Conservation (phyloP, 2,329 filamentous ascomycete genomes). For the Claviceps sp. region DNA sequence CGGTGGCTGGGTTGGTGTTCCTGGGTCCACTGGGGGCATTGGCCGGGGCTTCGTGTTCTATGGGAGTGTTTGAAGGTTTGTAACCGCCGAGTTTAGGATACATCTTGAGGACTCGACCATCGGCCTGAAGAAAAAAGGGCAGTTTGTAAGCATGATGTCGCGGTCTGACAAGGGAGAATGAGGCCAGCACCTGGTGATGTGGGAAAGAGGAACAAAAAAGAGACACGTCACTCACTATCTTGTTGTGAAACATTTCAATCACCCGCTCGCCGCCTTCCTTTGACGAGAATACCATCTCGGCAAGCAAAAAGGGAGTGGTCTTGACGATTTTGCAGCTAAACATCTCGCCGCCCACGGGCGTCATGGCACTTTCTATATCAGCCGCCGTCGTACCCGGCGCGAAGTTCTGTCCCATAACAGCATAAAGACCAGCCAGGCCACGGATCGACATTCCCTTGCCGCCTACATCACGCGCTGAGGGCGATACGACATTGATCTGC, state of each 20-base stretch:
- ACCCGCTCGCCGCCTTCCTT: slow-evolving; percentile 61
- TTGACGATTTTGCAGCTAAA: slow-evolving; percentile 54
- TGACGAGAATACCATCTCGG: slow-evolving; percentile 62
- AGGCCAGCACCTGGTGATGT: background rate
- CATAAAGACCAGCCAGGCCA: slow-evolving; percentile 59
- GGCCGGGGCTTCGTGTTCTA: slow-evolving; percentile 14
- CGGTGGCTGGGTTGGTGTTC: slow-evolving; percentile 9
- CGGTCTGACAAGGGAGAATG: background rate
- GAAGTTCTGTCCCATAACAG: slow-evolving; percentile 69
- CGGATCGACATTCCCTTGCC: slow-evolving; percentile 51
- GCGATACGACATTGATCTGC: slow-evolving; percentile 23
- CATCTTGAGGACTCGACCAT: slow-evolving; percentile 60
- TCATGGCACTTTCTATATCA: slow-evolving; percentile 72
- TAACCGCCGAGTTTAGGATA: slow-evolving; percentile 48
- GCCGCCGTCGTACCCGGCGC: slow-evolving; percentile 68
- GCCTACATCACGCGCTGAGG: background rate
- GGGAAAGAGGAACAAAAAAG: slow-evolving; percentile 5
- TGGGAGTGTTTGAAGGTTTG: slow-evolving; percentile 12
- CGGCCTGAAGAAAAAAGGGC: slow-evolving; percentile 37
- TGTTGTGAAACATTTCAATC: slow-evolving; percentile 63
- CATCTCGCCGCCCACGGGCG: slow-evolving; percentile 57
- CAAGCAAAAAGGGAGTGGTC: slow-evolving; percentile 57
- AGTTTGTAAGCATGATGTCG: background rate
- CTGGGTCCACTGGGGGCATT: slow-evolving; percentile 21
- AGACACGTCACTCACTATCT: slow-evolving; percentile 42